Evolutionary conservation across 768 basidiomycete species (phyloP).

Genomic region (Termitomyces sp.): DNA sequence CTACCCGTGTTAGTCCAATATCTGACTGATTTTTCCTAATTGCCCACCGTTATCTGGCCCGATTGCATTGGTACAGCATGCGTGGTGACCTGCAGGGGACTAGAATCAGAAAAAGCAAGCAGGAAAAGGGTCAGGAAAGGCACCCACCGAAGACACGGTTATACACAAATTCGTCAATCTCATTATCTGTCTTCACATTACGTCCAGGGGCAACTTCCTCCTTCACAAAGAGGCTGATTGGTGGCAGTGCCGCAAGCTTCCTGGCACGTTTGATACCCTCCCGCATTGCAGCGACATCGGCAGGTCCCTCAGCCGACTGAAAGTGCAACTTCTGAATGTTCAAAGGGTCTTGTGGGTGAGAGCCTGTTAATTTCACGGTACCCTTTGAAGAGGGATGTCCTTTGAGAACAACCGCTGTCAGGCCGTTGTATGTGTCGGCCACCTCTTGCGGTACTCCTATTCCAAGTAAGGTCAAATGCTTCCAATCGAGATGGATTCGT

Average conservation of each 20-base stretch:
- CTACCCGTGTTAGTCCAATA: background rate
- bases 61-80: constrained; percentile 25
- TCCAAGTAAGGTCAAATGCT: background rate
- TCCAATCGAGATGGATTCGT: background rate
- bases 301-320: constrained; percentile 17
- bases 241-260: constrained; percentile 12
- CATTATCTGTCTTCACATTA: constrained; percentile 14
- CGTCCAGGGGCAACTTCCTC: constrained; percentile 18
- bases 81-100: constrained; percentile 19
- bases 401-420: constrained; percentile 21
- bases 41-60: constrained; percentile 19
- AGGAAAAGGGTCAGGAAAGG: background rate
- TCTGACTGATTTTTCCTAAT: background rate
- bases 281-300: constrained; percentile 20
- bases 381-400: constrained; percentile 24
- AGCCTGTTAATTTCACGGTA: constrained; percentile 23
- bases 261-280: constrained; percentile 20
- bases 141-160: constrained; percentile 19
- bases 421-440: constrained; percentile 15
- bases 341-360: constrained; percentile 23
- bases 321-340: constrained; percentile 24
- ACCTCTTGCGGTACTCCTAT: constrained; percentile 17
- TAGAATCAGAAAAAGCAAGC: background rate
- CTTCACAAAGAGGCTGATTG: constrained; percentile 13
- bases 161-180: constrained; percentile 16